Evolutionary conservation across 2,329 filamentous ascomycete species (phyloP).

Genomic region (Trichoderma sp.): DNA sequence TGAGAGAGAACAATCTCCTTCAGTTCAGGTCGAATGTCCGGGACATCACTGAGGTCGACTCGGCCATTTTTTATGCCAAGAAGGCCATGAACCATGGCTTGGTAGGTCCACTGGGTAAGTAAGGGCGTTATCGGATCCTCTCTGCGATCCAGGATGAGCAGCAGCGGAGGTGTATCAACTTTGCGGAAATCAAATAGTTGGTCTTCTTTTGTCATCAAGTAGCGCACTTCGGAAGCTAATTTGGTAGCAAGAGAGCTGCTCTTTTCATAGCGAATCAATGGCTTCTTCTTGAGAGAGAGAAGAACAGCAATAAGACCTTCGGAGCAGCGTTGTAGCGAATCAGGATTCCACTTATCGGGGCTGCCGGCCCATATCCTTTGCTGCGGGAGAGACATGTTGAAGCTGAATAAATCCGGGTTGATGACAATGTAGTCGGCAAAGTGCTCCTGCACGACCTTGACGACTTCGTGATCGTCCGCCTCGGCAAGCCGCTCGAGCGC

Average conservation of each 20-base stretch:
- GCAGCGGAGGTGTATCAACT: conserved; percentile 89
- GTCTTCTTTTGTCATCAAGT: conserved; percentile 92
- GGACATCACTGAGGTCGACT: conserved; percentile 81
- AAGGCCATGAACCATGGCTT: conserved; percentile 99
- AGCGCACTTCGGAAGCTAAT: conserved; percentile 86
- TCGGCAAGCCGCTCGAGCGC: conserved; percentile 91
- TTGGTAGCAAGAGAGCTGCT: conserved; percentile 91
- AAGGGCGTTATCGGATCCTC: conserved; percentile 94
- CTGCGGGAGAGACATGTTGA: conserved; percentile 71
- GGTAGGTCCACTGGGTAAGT: conserved; percentile 97
- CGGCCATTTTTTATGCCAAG: conserved; percentile 94
- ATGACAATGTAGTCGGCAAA: conserved; percentile 96
- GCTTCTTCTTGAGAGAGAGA: conserved; percentile 92
- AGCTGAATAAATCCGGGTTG: conserved; percentile 88
- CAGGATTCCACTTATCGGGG: conserved; percentile 87
- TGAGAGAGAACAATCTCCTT: conserved; percentile 94
- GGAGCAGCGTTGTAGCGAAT: conserved; percentile 80
- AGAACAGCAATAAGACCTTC: conserved; percentile 85
- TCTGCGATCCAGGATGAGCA: conserved; percentile 85
- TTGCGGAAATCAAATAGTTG: conserved; percentile 95
- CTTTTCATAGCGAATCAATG: conserved; percentile 88
- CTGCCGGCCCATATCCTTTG: conserved; percentile 78
- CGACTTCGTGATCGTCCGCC: conserved; percentile 95
- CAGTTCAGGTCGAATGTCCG: conserved; percentile 81
- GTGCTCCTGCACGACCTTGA: conserved; percentile 90